phyloP scores from a whole-genome alignment of 2,329 filamentous ascomycete genomes.

The Cercospora berteroae region DNA sequence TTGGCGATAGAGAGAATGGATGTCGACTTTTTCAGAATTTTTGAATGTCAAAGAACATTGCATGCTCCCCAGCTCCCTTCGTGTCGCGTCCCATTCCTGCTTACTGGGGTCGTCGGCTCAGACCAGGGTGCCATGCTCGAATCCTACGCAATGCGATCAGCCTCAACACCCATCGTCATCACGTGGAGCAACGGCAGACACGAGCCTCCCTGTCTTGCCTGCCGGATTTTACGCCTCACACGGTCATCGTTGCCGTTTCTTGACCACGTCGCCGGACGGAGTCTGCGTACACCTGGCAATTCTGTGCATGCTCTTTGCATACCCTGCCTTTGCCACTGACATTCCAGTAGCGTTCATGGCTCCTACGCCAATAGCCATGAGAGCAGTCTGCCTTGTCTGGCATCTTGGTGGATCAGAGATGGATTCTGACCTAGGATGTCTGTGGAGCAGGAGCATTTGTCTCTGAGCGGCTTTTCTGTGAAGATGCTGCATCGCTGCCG shows the following conservation, averaged over 20 bases:
- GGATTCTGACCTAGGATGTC: not conserved
- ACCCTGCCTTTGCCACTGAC: slow-evolving; percentile 6
- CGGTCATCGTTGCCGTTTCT: not conserved
- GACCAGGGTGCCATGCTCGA: not conserved
- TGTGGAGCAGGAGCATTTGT: not conserved
- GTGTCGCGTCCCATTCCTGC: not conserved
- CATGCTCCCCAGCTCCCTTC: not conserved
- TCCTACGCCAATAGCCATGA: not conserved
- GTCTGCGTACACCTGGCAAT: not conserved
- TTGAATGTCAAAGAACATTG: not conserved
- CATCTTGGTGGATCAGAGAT: not conserved
- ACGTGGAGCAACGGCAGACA: not conserved
- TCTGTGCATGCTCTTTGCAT: not conserved
- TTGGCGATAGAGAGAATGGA: not conserved
- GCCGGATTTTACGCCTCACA: slow-evolving; percentile 6
- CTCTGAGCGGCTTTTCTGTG: not conserved
- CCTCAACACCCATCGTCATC: not conserved
- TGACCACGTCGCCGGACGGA: not conserved
- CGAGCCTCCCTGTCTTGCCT: not conserved
- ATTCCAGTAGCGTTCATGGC: slow-evolving; percentile 3
- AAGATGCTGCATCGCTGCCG: not conserved
- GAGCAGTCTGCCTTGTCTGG: not conserved
- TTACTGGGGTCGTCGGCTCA: not conserved
- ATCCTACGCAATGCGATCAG: not conserved
- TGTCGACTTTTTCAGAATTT: not conserved